Base-by-base conservation (phyloP, 441 rosid species). In the Capsella rubella region DNA sequence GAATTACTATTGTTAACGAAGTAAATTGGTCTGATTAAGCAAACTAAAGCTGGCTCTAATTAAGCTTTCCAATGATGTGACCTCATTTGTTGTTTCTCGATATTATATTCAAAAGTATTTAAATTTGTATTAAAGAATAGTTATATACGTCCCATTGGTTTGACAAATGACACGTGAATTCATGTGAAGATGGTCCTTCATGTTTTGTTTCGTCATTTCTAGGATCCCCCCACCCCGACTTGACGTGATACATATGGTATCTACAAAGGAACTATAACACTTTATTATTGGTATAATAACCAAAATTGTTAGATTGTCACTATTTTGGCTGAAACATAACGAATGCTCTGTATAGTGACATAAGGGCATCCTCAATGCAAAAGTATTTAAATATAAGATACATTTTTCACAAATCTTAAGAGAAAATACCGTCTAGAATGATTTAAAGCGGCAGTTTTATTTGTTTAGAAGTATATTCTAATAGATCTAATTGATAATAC, bases 1-100 rank as follows among this genome's bases (percentile, higher is more conserved):
- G 1, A 39, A 39, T 39, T 39, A 21, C 25, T 21, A 10, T 39
- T 10, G 27, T 52, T 81, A 81, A 72, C 81, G 84, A 71, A 61
- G 45, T n/a, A 25, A 53, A 21, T 39, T 75, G 76, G 83, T 80
- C 62, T 80, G 81, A 74, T 67, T 75, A 42, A 13, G 66, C 71
- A 15, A 21, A 31, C 7, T 69, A 11, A 71, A 69, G 78, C 45
- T 62, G 70, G 80, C 39, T 50, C 72, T 75, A 21, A 21, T 21
- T 21, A 71, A 72, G 66, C 49, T 64, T 72, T 77, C 69, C 72
- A 29, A 73, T 75, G 82, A 28, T 43, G 21, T 51, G 60, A 27
- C 49, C 31, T 28, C 60, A 60, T 8, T 18, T 7, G 51, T 27
- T 60, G 8, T 50, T 58, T 35, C 35, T 59, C 59, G 9, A 71